Evolutionary conservation across 176 grass and related monocot genomes (phyloP), one percentile per base, ranked within the genome.

Genomic region (Hyparrhenia diplandra): DNA sequence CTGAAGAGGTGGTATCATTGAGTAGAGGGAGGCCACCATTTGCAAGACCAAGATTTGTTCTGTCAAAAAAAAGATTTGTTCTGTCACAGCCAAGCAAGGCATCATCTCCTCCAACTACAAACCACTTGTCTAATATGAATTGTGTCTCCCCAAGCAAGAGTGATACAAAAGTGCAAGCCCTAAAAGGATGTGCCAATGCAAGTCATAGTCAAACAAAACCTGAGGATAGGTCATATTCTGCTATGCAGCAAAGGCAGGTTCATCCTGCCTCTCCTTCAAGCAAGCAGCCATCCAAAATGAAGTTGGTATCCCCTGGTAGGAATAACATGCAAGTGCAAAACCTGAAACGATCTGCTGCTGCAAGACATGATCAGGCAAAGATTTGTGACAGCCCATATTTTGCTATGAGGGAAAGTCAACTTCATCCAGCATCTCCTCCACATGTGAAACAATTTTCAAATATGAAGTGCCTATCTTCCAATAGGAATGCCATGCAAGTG

Each of bases 1-100:
- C 12, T 69, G 81, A 84, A 84, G 87, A 88, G 70, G 81, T 13
- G 2, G 18, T 49, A 80, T 66, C 24, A 73, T 39, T 80, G 47
- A 80, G 18, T 59, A 83, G 51, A 74, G 86, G 57, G 55, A 83
- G 21, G 43, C 67, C 27, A 34, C 45, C 45, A 37, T n/a, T 8
- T 74, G 16, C 25, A 29, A 68, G 17, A 9, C 21, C 37, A 80
- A 79, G n/a, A 62, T 80, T 69, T 75, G 39, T 17, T n/a, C n/a
- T n/a, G 8, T 7, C n/a, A n/a, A n/a, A n/a, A n/a, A n/a, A n/a
- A n/a, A n/a, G n/a, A n/a, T n/a, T n/a, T n/a, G n/a, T n/a, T n/a
- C n/a, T n/a, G 17, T 16, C 30, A 10, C 47, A 31, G 11, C 47
- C 1, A 21, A 65, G 40, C 21, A 42, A 87, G 54, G 8, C 41